Percentiles rank a stretch among this genome's conserved stretches.
These are phyloP conservation scores for Royoungia palumana DNA, from an alignment of 768 basidiomycete species.

Conservation along the genomic window DNA sequence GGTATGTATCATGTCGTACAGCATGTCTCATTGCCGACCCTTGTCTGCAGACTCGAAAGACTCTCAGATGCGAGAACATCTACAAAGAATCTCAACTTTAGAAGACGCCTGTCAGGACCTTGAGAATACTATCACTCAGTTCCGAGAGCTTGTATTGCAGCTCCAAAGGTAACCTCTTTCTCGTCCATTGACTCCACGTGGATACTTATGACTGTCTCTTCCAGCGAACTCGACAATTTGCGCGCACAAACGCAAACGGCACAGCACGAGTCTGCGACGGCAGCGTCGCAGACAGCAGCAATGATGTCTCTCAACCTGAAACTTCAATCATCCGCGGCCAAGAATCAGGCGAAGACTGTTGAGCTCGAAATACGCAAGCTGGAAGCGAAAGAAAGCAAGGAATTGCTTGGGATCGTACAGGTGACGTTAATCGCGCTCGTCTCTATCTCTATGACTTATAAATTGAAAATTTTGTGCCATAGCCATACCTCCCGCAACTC, in stretches of 20 bases:
- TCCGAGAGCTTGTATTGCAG: slow-evolving; percentile 85
- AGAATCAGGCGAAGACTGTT: slow-evolving; percentile 85
- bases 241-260: slow-evolving; percentile 84
- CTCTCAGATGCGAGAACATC: slow-evolving; percentile 61
- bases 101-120: slow-evolving; percentile 83
- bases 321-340: slow-evolving; percentile 85
- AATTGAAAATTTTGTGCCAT: not conserved
- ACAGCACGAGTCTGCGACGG: slow-evolving; percentile 76
- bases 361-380: slow-evolving; percentile 86
- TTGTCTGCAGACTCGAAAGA: slow-evolving; percentile 65
- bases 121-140: slow-evolving; percentile 85
- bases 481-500: slow-evolving; percentile 89
- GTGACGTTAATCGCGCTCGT: slow-evolving; percentile 38
- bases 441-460: not conserved
- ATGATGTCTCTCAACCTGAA: slow-evolving; percentile 95
- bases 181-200: not conserved
- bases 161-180: slow-evolving; percentile 62
- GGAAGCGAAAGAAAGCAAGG: slow-evolving; percentile 78
- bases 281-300: slow-evolving; percentile 85
- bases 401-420: slow-evolving; percentile 80
- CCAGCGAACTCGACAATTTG: slow-evolving; percentile 83
- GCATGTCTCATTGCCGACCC: not conserved
- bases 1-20: slow-evolving; percentile 44
- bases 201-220: slow-evolving; percentile 6
- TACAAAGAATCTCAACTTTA: slow-evolving; percentile 58